These are phyloP conservation scores for Phaffia rhodozyma DNA, from an alignment of 1,284 basidiomycete species.

Conservation along the genomic window DNA sequence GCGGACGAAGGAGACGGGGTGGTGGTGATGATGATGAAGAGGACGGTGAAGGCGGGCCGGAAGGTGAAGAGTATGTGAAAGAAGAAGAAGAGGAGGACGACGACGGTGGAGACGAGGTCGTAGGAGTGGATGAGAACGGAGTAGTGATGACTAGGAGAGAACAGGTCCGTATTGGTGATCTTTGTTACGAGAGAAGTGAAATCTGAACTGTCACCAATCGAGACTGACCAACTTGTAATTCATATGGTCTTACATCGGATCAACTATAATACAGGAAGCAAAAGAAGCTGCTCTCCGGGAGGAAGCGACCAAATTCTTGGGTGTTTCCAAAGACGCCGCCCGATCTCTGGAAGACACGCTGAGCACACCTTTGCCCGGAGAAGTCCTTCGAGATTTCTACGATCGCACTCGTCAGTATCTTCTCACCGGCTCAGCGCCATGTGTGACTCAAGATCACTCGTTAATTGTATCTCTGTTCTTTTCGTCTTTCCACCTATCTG, in stretches of 20 bases:
- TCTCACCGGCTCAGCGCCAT: not conserved
- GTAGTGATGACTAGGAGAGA: slow-evolving; percentile 11
- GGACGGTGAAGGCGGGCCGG: slow-evolving; percentile 18
- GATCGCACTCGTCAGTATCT: slow-evolving; percentile 54
- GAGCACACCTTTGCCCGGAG: slow-evolving; percentile 78
- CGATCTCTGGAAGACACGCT: slow-evolving; percentile 59
- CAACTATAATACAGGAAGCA: slow-evolving; percentile 8
- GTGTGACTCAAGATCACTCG: no score
- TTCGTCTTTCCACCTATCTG: not conserved
- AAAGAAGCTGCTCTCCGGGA: slow-evolving; percentile 45
- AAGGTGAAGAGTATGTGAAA: slow-evolving; percentile 26
- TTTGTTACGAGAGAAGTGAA: not conserved
- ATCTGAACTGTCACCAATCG: not conserved
- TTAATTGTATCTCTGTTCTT: not conserved
- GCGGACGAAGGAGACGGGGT: slow-evolving; percentile 24
- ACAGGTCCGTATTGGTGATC: slow-evolving; percentile 12
- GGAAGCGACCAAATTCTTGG: slow-evolving; percentile 59
- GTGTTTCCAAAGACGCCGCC: slow-evolving; percentile 52
- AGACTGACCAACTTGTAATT: not conserved
- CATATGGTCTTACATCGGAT: no score
- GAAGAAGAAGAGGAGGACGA: slow-evolving; percentile 28
- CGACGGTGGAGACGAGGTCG: slow-evolving; percentile 22
- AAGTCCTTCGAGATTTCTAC: slow-evolving; percentile 74
- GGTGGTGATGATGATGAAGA: slow-evolving; percentile 22
- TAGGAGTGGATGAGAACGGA: slow-evolving; percentile 21